Evolutionary conservation across 805 yeast genomes (phyloP).

Genomic region (Cyberlindnera meyerae): DNA sequence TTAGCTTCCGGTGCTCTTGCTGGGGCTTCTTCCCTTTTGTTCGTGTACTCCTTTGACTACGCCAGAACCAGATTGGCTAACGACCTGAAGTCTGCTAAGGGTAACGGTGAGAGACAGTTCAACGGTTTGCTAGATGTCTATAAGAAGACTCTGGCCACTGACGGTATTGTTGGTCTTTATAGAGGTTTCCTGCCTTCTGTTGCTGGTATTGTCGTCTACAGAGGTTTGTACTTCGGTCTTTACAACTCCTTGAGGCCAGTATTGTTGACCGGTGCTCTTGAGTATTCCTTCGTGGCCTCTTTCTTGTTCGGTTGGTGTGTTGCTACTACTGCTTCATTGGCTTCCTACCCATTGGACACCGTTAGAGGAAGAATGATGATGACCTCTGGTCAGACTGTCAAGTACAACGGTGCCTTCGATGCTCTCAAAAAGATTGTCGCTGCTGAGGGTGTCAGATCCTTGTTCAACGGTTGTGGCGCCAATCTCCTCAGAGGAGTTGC

Average conservation of each 20-base stretch:
- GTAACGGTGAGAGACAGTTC: conserved; percentile 90
- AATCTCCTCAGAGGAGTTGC: conserved; percentile 99
- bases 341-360: conserved; percentile 98
- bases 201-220: conserved; percentile 95
- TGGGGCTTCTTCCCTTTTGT: conserved; percentile 91
- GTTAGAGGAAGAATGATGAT: conserved; percentile 99
- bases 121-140: conserved; percentile 95
- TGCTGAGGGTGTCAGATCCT: conserved; percentile 88
- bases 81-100: conserved; percentile 84
- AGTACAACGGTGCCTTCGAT: conserved; percentile 93
- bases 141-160: conserved; percentile 91
- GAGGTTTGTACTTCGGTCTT: conserved; percentile 98
- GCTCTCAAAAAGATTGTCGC: conserved; percentile 89
- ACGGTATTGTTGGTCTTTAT: conserved; percentile 97
- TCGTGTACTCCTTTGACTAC: conserved; percentile 95
- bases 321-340: conserved; percentile 97
- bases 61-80: conserved; percentile 99
- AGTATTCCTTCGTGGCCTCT: conserved; percentile 92
- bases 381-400: conserved; percentile 98
- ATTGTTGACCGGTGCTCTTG: conserved; percentile 88
- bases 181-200: conserved; percentile 99
- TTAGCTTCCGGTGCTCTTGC: conserved; percentile 98
- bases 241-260: conserved; percentile 96
- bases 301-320: conserved; percentile 97
- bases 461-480: conserved; percentile 99